Evolutionary conservation across 345 rosid genomes (phyloP).

Genomic region (Boechera retrofracta): DNA sequence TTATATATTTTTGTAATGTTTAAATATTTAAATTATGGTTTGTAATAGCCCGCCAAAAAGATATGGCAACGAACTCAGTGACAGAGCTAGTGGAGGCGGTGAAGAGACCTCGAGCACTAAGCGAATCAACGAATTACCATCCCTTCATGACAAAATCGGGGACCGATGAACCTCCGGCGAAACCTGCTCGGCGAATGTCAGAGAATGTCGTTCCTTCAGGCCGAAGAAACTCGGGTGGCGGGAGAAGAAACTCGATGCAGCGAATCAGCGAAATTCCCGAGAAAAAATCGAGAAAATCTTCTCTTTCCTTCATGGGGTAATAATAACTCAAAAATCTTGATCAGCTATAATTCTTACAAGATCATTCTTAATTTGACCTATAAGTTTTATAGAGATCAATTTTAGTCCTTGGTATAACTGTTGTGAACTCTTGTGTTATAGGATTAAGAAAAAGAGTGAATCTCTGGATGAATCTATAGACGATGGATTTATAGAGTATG

Average conservation of each 20-base stretch:
- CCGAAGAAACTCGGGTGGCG: slow-evolving; percentile 56
- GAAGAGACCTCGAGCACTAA: slow-evolving; percentile 78
- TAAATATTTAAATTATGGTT: not conserved
- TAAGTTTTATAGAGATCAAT: slow-evolving; percentile 12
- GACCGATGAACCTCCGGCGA: slow-evolving; percentile 46
- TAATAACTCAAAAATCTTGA: slow-evolving; percentile 22
- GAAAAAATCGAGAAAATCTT: slow-evolving; percentile 64
- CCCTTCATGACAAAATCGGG: slow-evolving; percentile 64
- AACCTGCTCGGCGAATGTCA: slow-evolving; percentile 58
- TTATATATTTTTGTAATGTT: not conserved
- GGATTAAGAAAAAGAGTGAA: slow-evolving; percentile 61
- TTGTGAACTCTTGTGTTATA: slow-evolving; percentile 20
- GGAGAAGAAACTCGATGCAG: slow-evolving; percentile 66
- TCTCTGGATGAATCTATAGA: slow-evolving; percentile 54
- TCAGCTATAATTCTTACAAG: not conserved
- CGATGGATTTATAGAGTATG: slow-evolving; percentile 44
- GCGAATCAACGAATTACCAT: slow-evolving; percentile 64
- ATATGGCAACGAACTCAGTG: slow-evolving; percentile 70
- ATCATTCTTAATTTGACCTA: not conserved
- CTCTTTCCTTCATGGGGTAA: slow-evolving; percentile 78
- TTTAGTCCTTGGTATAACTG: not conserved
- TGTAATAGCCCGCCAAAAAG: slow-evolving; percentile 83
- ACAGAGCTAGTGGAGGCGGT: slow-evolving; percentile 88
- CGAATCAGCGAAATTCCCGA: slow-evolving; percentile 76
- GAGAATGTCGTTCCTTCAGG: slow-evolving; percentile 59